Evolutionary conservation across 192 early-diverging fungal species (phyloP).

Genomic region (Dissophora globulifera): DNA sequence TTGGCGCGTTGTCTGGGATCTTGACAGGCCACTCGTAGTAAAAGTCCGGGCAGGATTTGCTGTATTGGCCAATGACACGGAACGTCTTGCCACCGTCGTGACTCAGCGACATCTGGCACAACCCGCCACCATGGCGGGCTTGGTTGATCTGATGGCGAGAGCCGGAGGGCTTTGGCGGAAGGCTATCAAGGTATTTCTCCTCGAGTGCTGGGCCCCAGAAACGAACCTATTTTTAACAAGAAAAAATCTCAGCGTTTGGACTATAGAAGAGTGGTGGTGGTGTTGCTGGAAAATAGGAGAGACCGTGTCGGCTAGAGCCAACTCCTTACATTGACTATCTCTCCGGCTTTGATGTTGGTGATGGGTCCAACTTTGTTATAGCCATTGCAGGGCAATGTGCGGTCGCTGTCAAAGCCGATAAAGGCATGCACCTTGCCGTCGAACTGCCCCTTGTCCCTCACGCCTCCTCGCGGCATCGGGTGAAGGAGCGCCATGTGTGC

Average conservation of each 20-base stretch:
- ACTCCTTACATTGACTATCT: conserved; percentile 28
- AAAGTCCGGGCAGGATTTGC: conserved; percentile 50
- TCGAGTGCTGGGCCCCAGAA: conserved; percentile 41
- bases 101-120: conserved; percentile 72
- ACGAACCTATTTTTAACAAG: conserved; percentile 17
- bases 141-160: conserved; percentile 27
- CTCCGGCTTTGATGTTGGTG: conserved; percentile 30
- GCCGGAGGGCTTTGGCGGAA: background rate
- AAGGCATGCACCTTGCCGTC: conserved; percentile 26
- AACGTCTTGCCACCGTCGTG: conserved; percentile 71
- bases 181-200: background rate
- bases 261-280: too few species aligned
- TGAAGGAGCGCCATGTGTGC: conserved; percentile 37
- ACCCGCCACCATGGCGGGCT: conserved; percentile 72
- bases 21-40: conserved; percentile 53
- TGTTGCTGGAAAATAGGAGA: too few species aligned
- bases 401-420: conserved; percentile 1
- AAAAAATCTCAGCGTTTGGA: background rate
- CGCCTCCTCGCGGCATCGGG: conserved; percentile 23
- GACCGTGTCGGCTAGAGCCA: too few species aligned
- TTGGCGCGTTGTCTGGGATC: conserved; percentile 50
- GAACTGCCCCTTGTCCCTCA: background rate
- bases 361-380: conserved; percentile 25
- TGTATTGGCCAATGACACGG: conserved; percentile 47
- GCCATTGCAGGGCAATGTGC: conserved; percentile 29